Evolutionary conservation across 192 early-diverging fungal species (phyloP).

Genomic region (Linnemannia exigua): DNA sequence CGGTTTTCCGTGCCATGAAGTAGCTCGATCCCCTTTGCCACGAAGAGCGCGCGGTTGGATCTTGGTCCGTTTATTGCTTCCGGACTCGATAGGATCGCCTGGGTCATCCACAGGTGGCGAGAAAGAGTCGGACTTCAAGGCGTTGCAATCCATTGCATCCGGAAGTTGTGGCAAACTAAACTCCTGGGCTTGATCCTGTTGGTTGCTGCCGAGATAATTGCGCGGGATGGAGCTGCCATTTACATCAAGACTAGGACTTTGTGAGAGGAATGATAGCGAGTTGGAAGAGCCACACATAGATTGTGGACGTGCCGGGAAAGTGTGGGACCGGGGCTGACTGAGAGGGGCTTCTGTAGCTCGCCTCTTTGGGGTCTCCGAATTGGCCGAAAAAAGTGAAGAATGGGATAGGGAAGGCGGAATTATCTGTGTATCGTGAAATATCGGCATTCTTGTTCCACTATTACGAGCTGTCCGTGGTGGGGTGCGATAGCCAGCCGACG

Average conservation of each 20-base stretch:
- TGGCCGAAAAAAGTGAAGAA: neutral
- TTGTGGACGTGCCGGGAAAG: neutral
- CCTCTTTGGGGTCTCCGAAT: neutral
- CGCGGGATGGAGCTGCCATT: neutral
- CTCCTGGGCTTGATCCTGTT: neutral
- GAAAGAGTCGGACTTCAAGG: neutral
- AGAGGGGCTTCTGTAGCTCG: neutral
- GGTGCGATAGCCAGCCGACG: neutral
- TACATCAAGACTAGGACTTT: neutral
- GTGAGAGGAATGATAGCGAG: neutral
- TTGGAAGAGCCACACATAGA: neutral
- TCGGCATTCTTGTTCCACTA: neutral
- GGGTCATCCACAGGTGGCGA: too few species aligned
- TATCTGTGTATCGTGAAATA: neutral
- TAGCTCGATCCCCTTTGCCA: neutral
- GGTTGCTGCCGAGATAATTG: neutral
- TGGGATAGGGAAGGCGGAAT: neutral
- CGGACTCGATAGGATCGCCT: neutral
- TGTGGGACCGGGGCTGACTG: neutral
- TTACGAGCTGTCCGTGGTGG: neutral
- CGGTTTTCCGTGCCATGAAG: neutral
- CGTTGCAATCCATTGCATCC: neutral
- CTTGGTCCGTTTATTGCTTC: slow-evolving; percentile 22
- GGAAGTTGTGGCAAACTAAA: neutral
- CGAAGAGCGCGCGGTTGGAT: slow-evolving; percentile 15